Percentiles rank a stretch among this genome's conserved stretches.
phyloP scores from a whole-genome alignment of 495 filamentous ascomycete genomes.

The Thozetella sp. region DNA sequence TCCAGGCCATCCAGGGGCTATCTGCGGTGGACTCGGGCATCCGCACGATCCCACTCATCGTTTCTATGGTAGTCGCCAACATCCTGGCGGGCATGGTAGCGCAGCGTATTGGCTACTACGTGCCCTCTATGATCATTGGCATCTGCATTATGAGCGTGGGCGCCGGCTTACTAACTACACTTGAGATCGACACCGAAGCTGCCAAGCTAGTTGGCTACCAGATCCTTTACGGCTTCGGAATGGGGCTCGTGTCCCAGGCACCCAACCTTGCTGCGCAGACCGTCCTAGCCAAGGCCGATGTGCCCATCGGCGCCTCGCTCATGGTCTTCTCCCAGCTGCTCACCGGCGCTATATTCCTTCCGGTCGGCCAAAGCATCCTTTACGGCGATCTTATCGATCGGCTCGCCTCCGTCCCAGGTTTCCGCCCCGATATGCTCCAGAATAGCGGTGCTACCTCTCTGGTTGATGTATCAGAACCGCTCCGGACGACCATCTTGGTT shows the following conservation, averaged over 20 bases:
- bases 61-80: slow-evolving; percentile 53
- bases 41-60: slow-evolving; percentile 63
- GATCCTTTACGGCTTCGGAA: slow-evolving; percentile 40
- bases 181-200: slow-evolving; percentile 47
- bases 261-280: slow-evolving; percentile 50
- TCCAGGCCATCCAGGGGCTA: slow-evolving; percentile 67
- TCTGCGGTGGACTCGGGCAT: slow-evolving; percentile 64
- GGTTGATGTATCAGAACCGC: too few species aligned
- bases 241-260: slow-evolving; percentile 62
- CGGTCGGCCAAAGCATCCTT: slow-evolving; percentile 59
- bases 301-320: slow-evolving; percentile 57
- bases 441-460: too few species aligned
- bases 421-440: too few species aligned
- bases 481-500: too few species aligned
- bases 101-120: slow-evolving; percentile 11
- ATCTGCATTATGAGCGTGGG: slow-evolving; percentile 55
- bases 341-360: slow-evolving; percentile 61
- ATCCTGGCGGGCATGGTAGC: slow-evolving; percentile 44
- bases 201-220: slow-evolving; percentile 68
- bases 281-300: slow-evolving; percentile 49
- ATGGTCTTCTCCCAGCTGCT: slow-evolving; percentile 62
- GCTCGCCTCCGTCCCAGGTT: too few species aligned
- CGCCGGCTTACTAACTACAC: slow-evolving; percentile 55
- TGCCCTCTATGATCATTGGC: slow-evolving; percentile 46
- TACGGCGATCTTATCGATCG: too few species aligned